Percentiles rank a stretch among this genome's conserved stretches.
Conservation (phyloP, 2,329 filamentous ascomycete genomes). For the Colletotrichum incanum region DNA sequence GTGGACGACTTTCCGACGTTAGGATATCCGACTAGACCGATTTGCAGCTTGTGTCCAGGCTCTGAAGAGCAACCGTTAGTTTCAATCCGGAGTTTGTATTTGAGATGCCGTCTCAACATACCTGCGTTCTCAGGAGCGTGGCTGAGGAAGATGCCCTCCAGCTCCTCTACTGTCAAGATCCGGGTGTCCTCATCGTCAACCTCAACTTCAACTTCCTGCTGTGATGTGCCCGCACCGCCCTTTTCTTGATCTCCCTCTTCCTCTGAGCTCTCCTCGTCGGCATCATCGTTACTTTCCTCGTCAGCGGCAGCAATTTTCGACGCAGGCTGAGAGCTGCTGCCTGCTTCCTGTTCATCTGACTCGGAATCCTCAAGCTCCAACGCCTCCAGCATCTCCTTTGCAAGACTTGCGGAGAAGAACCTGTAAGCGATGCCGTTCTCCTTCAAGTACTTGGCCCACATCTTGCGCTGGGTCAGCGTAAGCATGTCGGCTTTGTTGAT, state of each 20-base stretch:
- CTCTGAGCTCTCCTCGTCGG: conserved; percentile 55
- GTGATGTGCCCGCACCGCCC: conserved; percentile 52
- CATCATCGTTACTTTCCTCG: conserved; percentile 60
- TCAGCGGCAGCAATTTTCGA: conserved; percentile 53
- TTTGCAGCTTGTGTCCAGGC: conserved; percentile 79
- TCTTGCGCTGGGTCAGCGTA: conserved; percentile 84
- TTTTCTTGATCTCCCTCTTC: conserved; percentile 50
- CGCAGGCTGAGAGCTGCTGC: conserved; percentile 41
- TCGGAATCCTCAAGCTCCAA: conserved; percentile 62
- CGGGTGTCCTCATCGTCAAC: conserved; percentile 74
- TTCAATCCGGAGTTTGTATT: neutral
- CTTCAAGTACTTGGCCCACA: conserved; percentile 91
- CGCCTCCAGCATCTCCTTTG: conserved; percentile 89
- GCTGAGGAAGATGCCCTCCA: conserved; percentile 89
- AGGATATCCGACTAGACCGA: conserved; percentile 96
- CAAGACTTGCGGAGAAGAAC: conserved; percentile 95
- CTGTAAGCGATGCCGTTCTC: conserved; percentile 87
- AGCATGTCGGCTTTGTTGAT: conserved; percentile 99
- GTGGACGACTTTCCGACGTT: conserved; percentile 99
- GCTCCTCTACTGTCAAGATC: conserved; percentile 92
- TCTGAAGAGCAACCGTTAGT: conserved; percentile 52
- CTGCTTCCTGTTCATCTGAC: conserved; percentile 46
- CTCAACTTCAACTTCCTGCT: conserved; percentile 55
- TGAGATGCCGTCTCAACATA: conserved; percentile 51
- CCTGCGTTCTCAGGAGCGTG: conserved; percentile 72